Conservation (phyloP, 345 rosid species). For the Eucalyptus virginea region DNA sequence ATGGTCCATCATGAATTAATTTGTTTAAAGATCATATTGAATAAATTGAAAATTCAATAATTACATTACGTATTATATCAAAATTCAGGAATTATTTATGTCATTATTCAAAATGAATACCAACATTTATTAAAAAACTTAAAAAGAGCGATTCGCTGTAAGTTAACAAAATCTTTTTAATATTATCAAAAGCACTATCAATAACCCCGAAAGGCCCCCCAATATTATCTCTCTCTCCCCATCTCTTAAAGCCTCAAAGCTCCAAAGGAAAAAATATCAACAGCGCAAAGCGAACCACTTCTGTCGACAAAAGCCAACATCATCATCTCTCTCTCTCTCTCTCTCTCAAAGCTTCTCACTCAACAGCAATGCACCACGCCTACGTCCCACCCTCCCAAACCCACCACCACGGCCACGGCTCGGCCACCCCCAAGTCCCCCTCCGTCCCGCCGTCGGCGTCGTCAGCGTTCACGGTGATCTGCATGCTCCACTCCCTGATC, state of each 20-base stretch:
- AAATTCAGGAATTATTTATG: fast-evolving
- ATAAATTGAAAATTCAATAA: fast-evolving
- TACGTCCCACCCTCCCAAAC: neutral
- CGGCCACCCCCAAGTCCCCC: neutral
- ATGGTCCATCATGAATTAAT: fast-evolving
- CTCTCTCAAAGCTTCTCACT: neutral
- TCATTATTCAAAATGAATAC: fast-evolving
- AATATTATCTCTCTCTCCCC: neutral
- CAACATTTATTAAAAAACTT: too few species aligned
- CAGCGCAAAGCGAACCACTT: neutral
- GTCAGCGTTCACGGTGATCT: neutral
- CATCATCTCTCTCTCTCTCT: neutral
- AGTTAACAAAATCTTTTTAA: too few species aligned
- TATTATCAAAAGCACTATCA: neutral
- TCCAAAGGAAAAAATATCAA: neutral
- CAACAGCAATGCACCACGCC: neutral
- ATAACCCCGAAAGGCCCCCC: neutral
- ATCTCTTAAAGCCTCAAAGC: neutral
- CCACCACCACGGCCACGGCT: neutral
- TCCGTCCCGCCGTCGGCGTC: neutral
- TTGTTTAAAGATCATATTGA: too few species aligned
- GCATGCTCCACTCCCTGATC: too few species aligned
- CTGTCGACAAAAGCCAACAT: neutral
- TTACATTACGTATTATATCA: fast-evolving
- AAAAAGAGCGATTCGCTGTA: neutral